These are phyloP conservation scores for Calocybe gambosa DNA, from an alignment of 1,284 basidiomycete species.

Conservation along the genomic window DNA sequence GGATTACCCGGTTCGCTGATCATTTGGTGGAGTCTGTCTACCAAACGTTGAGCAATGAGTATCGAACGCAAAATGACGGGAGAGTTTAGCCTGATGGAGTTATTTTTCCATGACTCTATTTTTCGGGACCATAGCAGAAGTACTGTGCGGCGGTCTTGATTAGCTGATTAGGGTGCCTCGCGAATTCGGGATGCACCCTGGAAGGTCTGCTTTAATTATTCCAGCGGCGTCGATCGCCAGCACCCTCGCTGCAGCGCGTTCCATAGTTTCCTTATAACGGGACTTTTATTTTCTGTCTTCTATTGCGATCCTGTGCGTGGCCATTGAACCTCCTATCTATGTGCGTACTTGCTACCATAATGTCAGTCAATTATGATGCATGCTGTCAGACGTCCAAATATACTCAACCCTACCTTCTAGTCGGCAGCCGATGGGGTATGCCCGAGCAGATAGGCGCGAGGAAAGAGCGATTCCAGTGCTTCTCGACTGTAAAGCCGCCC, in stretches of 20 bases:
- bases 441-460: not conserved
- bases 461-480: not conserved
- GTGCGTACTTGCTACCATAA: not conserved
- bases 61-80: not conserved
- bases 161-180: not conserved
- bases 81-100: not conserved
- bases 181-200: not conserved
- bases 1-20: not conserved
- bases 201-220: not conserved
- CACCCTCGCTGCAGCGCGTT: not conserved
- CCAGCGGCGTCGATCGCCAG: not conserved
- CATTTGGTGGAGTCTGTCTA: not conserved
- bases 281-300: not conserved
- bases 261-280: not conserved
- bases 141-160: not conserved
- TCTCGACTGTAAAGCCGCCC: not conserved
- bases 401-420: not conserved
- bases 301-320: not conserved
- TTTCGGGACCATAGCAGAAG: not conserved
- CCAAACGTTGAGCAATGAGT: not conserved
- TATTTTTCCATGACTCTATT: not conserved
- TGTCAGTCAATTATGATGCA: not conserved
- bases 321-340: not conserved
- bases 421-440: not conserved
- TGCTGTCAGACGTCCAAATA: not conserved